phyloP scores from a whole-genome alignment of 2,329 filamentous ascomycete genomes.

The Kalaharituber pfeilii region DNA sequence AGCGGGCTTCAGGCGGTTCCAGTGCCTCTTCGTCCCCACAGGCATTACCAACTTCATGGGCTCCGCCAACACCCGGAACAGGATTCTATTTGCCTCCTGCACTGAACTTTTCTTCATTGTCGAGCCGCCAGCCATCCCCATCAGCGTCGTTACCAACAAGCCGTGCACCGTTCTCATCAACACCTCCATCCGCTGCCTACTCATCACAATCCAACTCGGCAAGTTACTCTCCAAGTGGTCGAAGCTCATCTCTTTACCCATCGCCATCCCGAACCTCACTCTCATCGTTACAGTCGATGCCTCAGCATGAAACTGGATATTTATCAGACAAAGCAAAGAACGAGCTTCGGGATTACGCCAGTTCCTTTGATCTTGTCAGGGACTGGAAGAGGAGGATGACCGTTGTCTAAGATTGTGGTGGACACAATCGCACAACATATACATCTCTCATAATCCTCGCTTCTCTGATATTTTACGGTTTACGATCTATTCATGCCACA shows the following conservation, averaged over 20 bases:
- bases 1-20: constrained; percentile 44
- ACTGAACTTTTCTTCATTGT: constrained; percentile 49
- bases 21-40: constrained; percentile 42
- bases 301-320: constrained; percentile 33
- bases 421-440: neutral
- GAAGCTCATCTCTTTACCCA: constrained; percentile 33
- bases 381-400: constrained; percentile 23
- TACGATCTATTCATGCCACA: neutral
- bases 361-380: constrained; percentile 70
- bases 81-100: constrained; percentile 54
- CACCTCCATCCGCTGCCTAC: constrained; percentile 21
- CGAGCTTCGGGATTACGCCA: constrained; percentile 71
- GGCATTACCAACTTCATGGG: constrained; percentile 32
- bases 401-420: constrained; percentile 1
- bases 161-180: constrained; percentile 21
- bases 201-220: constrained; percentile 22
- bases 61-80: constrained; percentile 36
- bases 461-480: neutral
- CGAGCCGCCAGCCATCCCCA: constrained; percentile 39
- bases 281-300: constrained; percentile 50
- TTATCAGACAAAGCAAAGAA: constrained; percentile 60
- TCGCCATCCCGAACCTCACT: constrained; percentile 75
- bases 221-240: constrained; percentile 29
- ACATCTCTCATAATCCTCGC: neutral
- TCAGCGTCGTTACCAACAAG: constrained; percentile 31